Evolutionary conservation across 116 monocot genomes (phyloP).

Genomic region (Thalassia testudinum): DNA sequence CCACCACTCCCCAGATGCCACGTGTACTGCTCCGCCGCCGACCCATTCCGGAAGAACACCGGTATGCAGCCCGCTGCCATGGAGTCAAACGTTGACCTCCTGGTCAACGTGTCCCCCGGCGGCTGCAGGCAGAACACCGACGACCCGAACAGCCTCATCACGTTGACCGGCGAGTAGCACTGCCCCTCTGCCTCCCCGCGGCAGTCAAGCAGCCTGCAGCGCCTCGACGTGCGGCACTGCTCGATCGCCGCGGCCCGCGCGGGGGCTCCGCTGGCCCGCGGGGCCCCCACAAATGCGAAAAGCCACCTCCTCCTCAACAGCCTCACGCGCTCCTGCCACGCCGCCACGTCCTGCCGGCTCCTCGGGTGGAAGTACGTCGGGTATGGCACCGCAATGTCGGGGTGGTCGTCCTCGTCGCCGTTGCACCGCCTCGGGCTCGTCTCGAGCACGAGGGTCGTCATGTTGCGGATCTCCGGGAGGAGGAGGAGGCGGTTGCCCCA

Average conservation of each 20-base stretch:
- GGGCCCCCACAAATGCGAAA: conserved; percentile 40
- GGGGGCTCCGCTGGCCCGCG: conserved; percentile 10
- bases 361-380: conserved; percentile 42
- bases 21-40: conserved; percentile 34
- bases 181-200: neutral
- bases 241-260: conserved; percentile 11
- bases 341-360: conserved; percentile 1
- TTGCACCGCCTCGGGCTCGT: conserved; percentile 17
- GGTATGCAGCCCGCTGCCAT: conserved; percentile 45
- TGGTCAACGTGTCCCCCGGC: conserved; percentile 34
- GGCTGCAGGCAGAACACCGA: conserved; percentile 47
- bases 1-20: conserved; percentile 32
- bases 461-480: conserved; percentile 20
- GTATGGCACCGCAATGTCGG: conserved; percentile 24
- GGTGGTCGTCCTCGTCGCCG: neutral
- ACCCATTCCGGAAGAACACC: conserved; percentile 41
- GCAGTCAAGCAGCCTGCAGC: conserved; percentile 28
- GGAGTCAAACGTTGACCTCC: conserved; percentile 41
- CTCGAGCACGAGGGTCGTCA: conserved; percentile 27
- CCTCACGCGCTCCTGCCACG: conserved; percentile 24
- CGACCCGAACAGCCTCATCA: conserved; percentile 20
- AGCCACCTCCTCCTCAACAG: conserved; percentile 6
- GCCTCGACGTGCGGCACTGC: conserved; percentile 15
- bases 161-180: conserved; percentile 23
- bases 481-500: conserved; percentile 34